A percentile compares a stretch with the other conserved stretches of the same genome.
phyloP scores from a whole-genome alignment of 352 stramenopile species.

The Phytopythium boreale region DNA sequence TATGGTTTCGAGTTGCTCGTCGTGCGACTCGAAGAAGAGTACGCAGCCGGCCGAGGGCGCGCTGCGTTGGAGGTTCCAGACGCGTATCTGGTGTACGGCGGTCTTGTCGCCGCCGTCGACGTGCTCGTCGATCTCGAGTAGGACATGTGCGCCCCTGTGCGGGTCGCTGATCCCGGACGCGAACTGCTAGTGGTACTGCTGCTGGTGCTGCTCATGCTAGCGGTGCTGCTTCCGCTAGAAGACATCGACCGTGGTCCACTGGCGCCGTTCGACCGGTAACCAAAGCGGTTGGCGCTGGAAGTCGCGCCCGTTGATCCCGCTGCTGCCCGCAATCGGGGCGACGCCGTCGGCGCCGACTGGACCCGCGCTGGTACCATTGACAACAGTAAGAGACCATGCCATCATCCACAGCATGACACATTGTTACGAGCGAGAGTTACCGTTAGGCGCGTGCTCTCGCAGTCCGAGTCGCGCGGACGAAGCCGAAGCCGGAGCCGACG shows the following conservation, averaged over 20 bases:
- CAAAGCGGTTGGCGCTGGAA: neutral
- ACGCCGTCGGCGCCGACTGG: slow-evolving; percentile 24
- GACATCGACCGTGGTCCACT: slow-evolving; percentile 9
- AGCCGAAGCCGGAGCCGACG: slow-evolving; percentile 4
- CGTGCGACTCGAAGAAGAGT: slow-evolving; percentile 5
- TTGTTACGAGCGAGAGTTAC: neutral
- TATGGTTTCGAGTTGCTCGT: neutral
- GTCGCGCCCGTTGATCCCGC: neutral
- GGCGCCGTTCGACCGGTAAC: slow-evolving; percentile 14
- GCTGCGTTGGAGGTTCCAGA: slow-evolving; percentile 13
- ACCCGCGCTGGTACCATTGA: slow-evolving; percentile 10
- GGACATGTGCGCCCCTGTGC: neutral
- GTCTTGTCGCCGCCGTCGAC: neutral
- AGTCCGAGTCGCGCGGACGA: slow-evolving; percentile 7
- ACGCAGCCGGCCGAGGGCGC: slow-evolving; percentile 6
- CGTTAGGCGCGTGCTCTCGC: slow-evolving; percentile 14
- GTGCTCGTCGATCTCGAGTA: neutral
- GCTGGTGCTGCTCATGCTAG: slow-evolving; percentile 10
- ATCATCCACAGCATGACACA: neutral
- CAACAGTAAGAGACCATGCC: neutral
- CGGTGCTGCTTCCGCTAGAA: slow-evolving; percentile 6
- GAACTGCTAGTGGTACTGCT: neutral
- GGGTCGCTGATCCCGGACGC: slow-evolving; percentile 9
- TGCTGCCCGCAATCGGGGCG: slow-evolving; percentile 5
- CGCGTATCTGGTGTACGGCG: slow-evolving; percentile 10